These are phyloP conservation scores for Syzygium grande DNA, from an alignment of 345 rosid species.

Conservation along the genomic window DNA sequence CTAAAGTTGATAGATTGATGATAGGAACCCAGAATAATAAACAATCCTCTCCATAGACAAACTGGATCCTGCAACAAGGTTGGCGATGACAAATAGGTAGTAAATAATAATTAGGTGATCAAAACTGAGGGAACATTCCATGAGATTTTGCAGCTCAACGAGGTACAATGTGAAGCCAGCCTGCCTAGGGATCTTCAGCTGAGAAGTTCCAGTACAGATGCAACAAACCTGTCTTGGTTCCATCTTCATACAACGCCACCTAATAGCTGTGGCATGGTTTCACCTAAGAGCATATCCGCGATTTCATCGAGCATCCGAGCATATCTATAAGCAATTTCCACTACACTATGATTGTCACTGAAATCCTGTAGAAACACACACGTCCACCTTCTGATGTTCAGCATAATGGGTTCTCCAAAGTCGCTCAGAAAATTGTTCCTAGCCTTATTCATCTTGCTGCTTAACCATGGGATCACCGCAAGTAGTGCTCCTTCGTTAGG, in stretches of 20 bases:
- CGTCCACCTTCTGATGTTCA: not conserved
- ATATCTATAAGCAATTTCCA: not conserved
- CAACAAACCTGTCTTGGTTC: conserved; percentile 6
- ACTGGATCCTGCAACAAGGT: not conserved
- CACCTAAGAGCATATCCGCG: conserved; percentile 2
- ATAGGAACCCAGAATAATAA: not conserved
- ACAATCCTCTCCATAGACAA: not conserved
- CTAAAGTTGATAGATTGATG: not conserved
- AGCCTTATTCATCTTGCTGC: not conserved
- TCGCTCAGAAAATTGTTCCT: not conserved
- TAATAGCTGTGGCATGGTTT: conserved; percentile 13
- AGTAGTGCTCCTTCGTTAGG: not conserved
- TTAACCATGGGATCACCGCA: not conserved
- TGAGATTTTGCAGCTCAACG: not conserved
- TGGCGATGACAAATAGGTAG: not conserved
- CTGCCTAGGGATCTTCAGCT: conserved; percentile 15
- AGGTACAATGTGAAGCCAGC: not conserved
- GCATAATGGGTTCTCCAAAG: conserved; percentile 6
- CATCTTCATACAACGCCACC: conserved; percentile 8
- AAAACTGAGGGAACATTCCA: not conserved
- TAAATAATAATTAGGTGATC: not conserved
- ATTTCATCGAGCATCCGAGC: not conserved
- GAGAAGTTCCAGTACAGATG: not conserved
- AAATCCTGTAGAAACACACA: not conserved
- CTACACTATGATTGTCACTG: not conserved